phyloP scores from a whole-genome alignment of 257 asterid species.

The Handroanthus guayacan region DNA sequence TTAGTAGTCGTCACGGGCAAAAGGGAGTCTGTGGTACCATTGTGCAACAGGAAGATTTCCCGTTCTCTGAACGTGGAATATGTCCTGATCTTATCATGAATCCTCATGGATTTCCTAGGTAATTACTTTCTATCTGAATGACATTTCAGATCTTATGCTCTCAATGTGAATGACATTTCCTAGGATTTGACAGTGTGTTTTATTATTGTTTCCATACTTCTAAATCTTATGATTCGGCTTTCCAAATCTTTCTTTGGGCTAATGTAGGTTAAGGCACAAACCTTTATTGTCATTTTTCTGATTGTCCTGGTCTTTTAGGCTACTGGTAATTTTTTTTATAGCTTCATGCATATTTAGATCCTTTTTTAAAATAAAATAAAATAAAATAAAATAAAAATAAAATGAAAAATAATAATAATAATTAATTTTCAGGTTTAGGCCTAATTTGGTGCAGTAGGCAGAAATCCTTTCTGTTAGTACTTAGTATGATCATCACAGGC shows the following conservation, averaged over 20 bases:
- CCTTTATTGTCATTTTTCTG: slow-evolving; percentile 1
- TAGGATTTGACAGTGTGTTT: neutral
- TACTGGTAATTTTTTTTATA: neutral
- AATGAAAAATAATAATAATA: no score
- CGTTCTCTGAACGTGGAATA: slow-evolving; percentile 95
- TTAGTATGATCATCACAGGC: neutral
- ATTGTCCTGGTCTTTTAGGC: neutral
- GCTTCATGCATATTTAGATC: neutral
- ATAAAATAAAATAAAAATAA: no score
- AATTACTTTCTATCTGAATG: slow-evolving; percentile 22
- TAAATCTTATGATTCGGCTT: neutral
- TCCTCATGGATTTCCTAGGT: slow-evolving; percentile 99
- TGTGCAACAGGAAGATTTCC: slow-evolving; percentile 94
- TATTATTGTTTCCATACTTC: neutral
- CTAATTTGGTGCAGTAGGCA: neutral
- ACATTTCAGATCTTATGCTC: slow-evolving; percentile 7
- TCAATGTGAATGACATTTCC: slow-evolving; percentile 20
- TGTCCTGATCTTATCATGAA: slow-evolving; percentile 99
- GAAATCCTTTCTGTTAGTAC: neutral
- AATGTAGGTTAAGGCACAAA: neutral
- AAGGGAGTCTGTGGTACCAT: slow-evolving; percentile 98
- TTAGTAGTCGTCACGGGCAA: slow-evolving; percentile 98
- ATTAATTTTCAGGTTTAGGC: neutral
- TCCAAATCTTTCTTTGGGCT: neutral
- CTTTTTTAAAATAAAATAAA: no score